Evolutionary conservation across 768 basidiomycete species (phyloP).

Genomic region (Pisolithus sp.): DNA sequence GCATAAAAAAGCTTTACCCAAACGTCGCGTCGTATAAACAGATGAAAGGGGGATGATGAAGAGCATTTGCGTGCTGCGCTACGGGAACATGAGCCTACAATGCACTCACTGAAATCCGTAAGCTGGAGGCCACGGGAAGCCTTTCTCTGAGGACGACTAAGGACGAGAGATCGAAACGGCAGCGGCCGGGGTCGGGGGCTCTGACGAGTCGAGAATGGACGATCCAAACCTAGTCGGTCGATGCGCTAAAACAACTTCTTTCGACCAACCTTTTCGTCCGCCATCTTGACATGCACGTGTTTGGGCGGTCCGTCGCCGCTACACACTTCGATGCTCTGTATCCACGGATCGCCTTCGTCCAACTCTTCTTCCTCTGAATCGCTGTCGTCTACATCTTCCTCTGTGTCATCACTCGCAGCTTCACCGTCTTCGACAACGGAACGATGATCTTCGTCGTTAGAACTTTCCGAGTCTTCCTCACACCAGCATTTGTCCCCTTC

Average conservation of each 20-base stretch:
- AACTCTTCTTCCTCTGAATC: constrained; percentile 26
- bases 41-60: too few species aligned
- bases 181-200: not conserved
- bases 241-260: constrained; percentile 59
- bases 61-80: too few species aligned
- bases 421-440: constrained; percentile 37
- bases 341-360: constrained; percentile 85
- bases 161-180: not conserved
- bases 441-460: constrained; percentile 29
- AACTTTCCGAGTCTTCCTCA: constrained; percentile 27
- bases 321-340: constrained; percentile 68
- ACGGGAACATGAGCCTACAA: too few species aligned
- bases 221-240: not conserved
- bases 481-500: constrained; percentile 59
- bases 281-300: constrained; percentile 72
- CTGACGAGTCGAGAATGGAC: not conserved
- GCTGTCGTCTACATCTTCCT: constrained; percentile 29
- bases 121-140: too few species aligned
- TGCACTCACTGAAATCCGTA: too few species aligned
- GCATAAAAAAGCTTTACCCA: too few species aligned
- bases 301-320: constrained; percentile 41
- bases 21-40: too few species aligned
- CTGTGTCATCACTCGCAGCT: constrained; percentile 3
- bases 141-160: too few species aligned
- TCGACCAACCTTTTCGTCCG: constrained; percentile 69